Base-by-base conservation (phyloP, 768 basidiomycete species). In the Termitomyces sp. region DNA sequence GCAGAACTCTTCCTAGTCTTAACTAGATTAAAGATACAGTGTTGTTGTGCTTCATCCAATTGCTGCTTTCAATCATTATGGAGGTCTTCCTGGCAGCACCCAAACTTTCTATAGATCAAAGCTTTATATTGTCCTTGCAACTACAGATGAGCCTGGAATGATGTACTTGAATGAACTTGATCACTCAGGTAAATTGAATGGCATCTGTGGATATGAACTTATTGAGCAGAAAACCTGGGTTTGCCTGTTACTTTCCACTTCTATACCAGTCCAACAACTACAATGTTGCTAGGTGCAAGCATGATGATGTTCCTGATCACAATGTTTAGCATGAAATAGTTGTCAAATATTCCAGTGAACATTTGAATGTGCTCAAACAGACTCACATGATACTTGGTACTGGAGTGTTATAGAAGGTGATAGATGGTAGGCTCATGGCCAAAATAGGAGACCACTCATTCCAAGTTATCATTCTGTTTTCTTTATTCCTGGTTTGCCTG, bases 121-220 rank as follows among this genome's bases (percentile, higher is more conserved):
- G 17, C 49, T 50, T 21, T 50, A 50, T 39, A 39, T 60, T 58
- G 5, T 67, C 63, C 58, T 69, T n/a, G 64, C 30, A 0, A 68
- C 60, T 14, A 69, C 69, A 5, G 70, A 77, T 52, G 62, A 62
- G 0, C 66, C 68, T 32, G 72, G 64, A 5, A 57, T 68, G 47
- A 60, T 60, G 0, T 49, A 58, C 34, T 48, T 73, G 0, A 67
- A 64, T 56, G 69, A 70, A 1, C 56, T 66, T 17, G 66, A 70
- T 0, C 72, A 73, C 53, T 55, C 57, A 1, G n/a, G 42, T 28
- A 42, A 32, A 30, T 41, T 32, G 39, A 14, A 1, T 30, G 39
- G 14, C 60, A 62, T 0, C 40, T 71, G 6, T 66, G 59, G 19
- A n/a, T 74, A 25, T 52, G 25, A 28, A 27, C 23, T 35, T 35